Base-by-base conservation (phyloP, 805 yeast genomes). In the Brettanomyces sp. region DNA sequence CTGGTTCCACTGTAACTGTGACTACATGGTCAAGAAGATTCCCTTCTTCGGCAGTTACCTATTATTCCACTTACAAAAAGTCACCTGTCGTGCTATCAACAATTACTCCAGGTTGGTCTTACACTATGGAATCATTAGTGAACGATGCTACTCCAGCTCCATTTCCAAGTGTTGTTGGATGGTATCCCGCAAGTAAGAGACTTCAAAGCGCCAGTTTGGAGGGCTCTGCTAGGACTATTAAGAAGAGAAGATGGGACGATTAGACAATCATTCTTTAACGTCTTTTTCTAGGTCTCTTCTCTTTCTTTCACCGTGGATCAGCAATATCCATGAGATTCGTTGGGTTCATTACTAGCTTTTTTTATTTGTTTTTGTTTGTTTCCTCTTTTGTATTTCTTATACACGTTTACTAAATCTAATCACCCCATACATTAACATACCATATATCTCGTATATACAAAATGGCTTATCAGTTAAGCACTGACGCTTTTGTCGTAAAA, bases 71-170 rank as follows among this genome's bases (percentile, higher is more conserved):
- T 0, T 37, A 64, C 28, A 56, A 65, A 14, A 54, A 64, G 1
- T 62, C 75, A n/a, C 79, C 85, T 4, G 56, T 56, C 41, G 60
- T 56, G 23, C 52, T 58, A 36, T 77, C 96, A 2, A 91, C 98
- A 1, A 53, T 77, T 30, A 91, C 97, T 1, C 89, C 90, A 8
- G 89, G 90, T 38, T 86, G 96, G 89, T 71, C 80, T 9, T 85
- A 87, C 58, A 70, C 85, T 1, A 72, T 78, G 50, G 68, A 76
- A 12, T 80, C 88, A 18, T 70, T 67, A 41, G 66, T 73, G 41
- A 91, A 91, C 64, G 75, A 70, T 54, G 97, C 93, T 1, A 57
- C 84, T 0, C 82, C 76, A 4, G 90, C 90, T 8, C 75, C 80
- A 5, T 72, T 75, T 58, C 91, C 93, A 4, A 74, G 81, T 32